A percentile compares a stretch with the other conserved stretches of the same genome.
phyloP scores from a whole-genome alignment of 140 eudicot genomes.

The Cichorium intybus region DNA sequence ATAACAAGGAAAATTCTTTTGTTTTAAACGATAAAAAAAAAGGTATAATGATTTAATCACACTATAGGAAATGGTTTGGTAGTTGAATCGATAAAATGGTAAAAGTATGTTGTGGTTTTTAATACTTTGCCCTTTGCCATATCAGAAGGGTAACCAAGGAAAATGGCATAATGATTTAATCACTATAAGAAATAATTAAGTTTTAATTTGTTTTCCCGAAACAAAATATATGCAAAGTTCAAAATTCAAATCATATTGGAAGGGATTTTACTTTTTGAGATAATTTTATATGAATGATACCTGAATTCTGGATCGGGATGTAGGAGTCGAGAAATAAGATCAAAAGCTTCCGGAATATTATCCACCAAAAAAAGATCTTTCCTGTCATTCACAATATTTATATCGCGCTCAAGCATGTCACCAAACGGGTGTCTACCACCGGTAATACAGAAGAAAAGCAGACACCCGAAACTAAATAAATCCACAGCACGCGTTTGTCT shows the following conservation, averaged over 20 bases:
- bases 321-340: conserved; percentile 66
- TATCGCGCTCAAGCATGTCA: conserved; percentile 78
- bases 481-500: conserved; percentile 92
- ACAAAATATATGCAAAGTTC: no score
- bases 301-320: conserved; percentile 73
- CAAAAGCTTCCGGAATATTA: conserved; percentile 76
- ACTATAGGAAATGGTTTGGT: no score
- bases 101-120: no score
- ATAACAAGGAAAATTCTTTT: no score
- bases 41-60: no score
- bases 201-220: no score
- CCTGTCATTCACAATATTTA: conserved; percentile 58
- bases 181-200: no score
- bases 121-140: no score
- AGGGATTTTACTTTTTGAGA: background rate
- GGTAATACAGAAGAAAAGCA: conserved; percentile 85
- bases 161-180: no score
- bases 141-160: no score
- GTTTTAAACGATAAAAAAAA: no score
- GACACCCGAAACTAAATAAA: conserved; percentile 82
- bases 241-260: conserved; percentile 5
- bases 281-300: conserved; percentile 31
- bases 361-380: conserved; percentile 84
- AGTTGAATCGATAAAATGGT: no score
- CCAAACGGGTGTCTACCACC: conserved; percentile 96